Base-by-base conservation (phyloP, 2,329 filamentous ascomycete species). In the Sarocladium oryzae region DNA sequence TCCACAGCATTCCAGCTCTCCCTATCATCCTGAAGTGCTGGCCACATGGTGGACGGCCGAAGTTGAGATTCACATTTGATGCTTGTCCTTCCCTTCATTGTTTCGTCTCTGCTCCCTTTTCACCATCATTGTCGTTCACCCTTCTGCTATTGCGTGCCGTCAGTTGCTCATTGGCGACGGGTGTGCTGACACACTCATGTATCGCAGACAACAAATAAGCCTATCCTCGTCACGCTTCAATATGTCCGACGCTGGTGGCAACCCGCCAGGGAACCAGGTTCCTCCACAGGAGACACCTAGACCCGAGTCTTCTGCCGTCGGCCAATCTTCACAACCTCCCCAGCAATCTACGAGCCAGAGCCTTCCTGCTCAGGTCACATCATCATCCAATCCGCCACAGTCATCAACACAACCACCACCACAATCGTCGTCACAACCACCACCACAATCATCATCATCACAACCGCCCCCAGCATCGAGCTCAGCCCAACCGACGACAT, bases 271-370 rank as follows among this genome's bases (percentile, higher is more conserved):
- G 28, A 30, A 30, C 11, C 51, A 57, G 15, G 40, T 58, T 16
- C 51, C 55, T 4, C 21, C 57, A 13, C 49, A 60, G 13, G 50
- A 52, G 15, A 54, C 58, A 4, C 41, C 55, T 11, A 32, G 53
- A 10, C 28, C 49, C 4, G 51, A 50, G 24, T 53, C 46, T 10
- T 40, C 54, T 10, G 52, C 53, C 2, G 51, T 54, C 9, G 49
- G 51, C 20, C 38, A 53, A 10, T 23, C 50, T 23, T 33, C 55
- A 3, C 38, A 52, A 10, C 49, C 56, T n/a, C 32, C 24, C 35
- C 53, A 16, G 11, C 50, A 54, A 24, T 36, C 57, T 10, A 54
- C 62, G 15, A 57, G 61, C 23, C 26, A 59, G 18, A 41, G 3
- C 50, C 54, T 2, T 52, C 59, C 2, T 32, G 57, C 21, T 43